Percentiles rank a stretch among this genome's conserved stretches.
phyloP scores from a whole-genome alignment of 2,329 filamentous ascomycete species.

The Aspergillus candidus region DNA sequence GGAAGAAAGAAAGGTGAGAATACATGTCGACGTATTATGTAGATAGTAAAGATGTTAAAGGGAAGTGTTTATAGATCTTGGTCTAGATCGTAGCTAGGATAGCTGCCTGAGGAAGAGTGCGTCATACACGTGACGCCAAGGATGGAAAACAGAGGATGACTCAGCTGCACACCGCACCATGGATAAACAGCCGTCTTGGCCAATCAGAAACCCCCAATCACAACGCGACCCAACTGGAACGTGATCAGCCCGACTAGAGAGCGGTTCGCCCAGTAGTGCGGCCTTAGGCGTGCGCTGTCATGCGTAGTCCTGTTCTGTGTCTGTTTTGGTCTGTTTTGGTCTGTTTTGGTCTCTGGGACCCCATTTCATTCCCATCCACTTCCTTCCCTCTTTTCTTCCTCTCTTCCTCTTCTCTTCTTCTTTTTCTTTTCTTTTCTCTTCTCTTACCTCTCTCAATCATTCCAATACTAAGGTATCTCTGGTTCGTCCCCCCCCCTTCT shows the following conservation, averaged over 20 bases:
- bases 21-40: too few species aligned
- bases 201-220: slow-evolving; percentile 20
- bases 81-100: slow-evolving; percentile 12
- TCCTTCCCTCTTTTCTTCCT: slow-evolving; percentile 11
- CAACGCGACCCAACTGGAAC: slow-evolving; percentile 33
- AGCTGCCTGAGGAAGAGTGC: not conserved
- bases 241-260: slow-evolving; percentile 1
- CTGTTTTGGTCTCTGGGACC: too few species aligned
- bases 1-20: slow-evolving; percentile 6
- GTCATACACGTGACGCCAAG: not conserved
- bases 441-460: slow-evolving; percentile 7
- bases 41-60: too few species aligned
- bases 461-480: too few species aligned
- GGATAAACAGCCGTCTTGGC: slow-evolving; percentile 10
- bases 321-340: slow-evolving; percentile 25
- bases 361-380: slow-evolving; percentile 16
- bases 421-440: slow-evolving; percentile 11
- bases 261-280: too few species aligned
- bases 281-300: too few species aligned
- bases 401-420: slow-evolving; percentile 14
- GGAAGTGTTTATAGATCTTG: not conserved
- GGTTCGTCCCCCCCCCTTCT: too few species aligned
- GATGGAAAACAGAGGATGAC: slow-evolving; percentile 2
- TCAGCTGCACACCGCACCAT: slow-evolving; percentile 20
- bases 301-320: too few species aligned